Evolutionary conservation across 495 filamentous ascomycete species (phyloP).

Genomic region (Podospora appendiculata): DNA sequence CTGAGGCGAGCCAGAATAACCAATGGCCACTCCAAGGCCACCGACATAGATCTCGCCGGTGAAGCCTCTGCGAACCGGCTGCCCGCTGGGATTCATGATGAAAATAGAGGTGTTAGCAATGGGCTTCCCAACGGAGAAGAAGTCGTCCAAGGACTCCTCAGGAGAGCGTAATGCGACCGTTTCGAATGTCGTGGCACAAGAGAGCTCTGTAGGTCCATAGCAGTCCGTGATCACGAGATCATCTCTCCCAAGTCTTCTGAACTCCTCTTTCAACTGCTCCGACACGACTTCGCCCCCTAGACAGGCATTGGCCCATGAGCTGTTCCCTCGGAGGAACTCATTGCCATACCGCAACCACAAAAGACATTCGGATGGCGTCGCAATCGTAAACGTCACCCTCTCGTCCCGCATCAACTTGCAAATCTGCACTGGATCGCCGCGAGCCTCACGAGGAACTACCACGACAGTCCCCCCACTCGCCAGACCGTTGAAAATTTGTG

Average conservation of each 20-base stretch:
- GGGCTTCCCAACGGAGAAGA: slow-evolving; percentile 5
- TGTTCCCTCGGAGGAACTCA: background rate
- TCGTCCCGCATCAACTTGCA: slow-evolving; percentile 9
- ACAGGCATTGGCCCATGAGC: slow-evolving; percentile 18
- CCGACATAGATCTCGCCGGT: slow-evolving; percentile 31
- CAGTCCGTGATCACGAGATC: slow-evolving; percentile 18
- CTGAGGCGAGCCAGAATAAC: slow-evolving; percentile 23
- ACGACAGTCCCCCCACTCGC: slow-evolving; percentile 14
- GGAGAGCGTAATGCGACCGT: background rate
- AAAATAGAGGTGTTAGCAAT: slow-evolving; percentile 28
- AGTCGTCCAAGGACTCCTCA: background rate
- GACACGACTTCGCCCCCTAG: slow-evolving; percentile 17
- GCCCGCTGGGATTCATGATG: slow-evolving; percentile 34
- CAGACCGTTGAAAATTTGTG: slow-evolving; percentile 22
- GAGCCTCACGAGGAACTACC: slow-evolving; percentile 5
- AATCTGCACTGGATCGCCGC: slow-evolving; percentile 18
- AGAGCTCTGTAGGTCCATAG: slow-evolving; percentile 28
- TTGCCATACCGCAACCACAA: slow-evolving; percentile 12
- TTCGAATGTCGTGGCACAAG: background rate
- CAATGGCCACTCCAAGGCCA: slow-evolving; percentile 24
- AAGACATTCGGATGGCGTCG: slow-evolving; percentile 19
- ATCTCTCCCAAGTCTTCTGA: slow-evolving; percentile 4
- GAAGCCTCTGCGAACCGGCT: slow-evolving; percentile 28
- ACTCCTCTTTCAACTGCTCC: slow-evolving; percentile 3
- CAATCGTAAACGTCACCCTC: slow-evolving; percentile 17